Base-by-base conservation (phyloP, 2,329 filamentous ascomycete genomes). In the Escovopsis sp. region DNA sequence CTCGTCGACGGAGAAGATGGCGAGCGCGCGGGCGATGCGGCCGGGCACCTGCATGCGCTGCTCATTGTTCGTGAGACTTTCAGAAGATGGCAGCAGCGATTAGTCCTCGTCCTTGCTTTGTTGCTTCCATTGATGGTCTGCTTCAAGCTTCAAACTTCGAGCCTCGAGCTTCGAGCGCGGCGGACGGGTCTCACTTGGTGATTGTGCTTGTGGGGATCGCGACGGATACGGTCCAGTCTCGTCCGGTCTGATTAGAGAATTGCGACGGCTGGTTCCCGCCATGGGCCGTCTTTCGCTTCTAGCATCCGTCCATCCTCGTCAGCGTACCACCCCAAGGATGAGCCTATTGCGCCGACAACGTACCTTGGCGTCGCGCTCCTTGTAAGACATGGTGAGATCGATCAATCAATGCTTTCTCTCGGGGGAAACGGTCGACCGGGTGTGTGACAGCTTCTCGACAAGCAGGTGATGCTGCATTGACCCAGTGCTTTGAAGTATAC, bases 1-100 rank as follows among this genome's bases (percentile, higher is more conserved):
- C 62, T 94, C 86, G 56, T 94, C 86, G 50, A 94, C 72, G 53
- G 76, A 81, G 62, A 91, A 93, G 47, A 93, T 80, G 46, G 84
- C 81, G 40, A 86, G 72, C 30, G 84, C 84, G 41, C 86, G 82
- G 6, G 85, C 85, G 41, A 94, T 79, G 48, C 81, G 79, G 7
- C 81, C 83, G 1, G 79, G 81, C 38, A 83, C 68, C 38, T 72
- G 70, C 31, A 81, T 85, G 56, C 85, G 81, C 55, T 84, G 79
- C 45, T 93, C 84, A 47, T 80, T 76, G 9, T 79, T 82, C 44
- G 75, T 68, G 32, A 79, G 77, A 56, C 82, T 87, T 87, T 20
- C 20, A 20, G 20, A 20, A 20, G 20, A 20, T 20, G 20, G 20
- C 20, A 20, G 20, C 20, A 20, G 20, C 20, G 20, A 20, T 20